Evolutionary conservation across 352 stramenopile species (phyloP).

Genomic region (Pelagophyceae sp.): DNA sequence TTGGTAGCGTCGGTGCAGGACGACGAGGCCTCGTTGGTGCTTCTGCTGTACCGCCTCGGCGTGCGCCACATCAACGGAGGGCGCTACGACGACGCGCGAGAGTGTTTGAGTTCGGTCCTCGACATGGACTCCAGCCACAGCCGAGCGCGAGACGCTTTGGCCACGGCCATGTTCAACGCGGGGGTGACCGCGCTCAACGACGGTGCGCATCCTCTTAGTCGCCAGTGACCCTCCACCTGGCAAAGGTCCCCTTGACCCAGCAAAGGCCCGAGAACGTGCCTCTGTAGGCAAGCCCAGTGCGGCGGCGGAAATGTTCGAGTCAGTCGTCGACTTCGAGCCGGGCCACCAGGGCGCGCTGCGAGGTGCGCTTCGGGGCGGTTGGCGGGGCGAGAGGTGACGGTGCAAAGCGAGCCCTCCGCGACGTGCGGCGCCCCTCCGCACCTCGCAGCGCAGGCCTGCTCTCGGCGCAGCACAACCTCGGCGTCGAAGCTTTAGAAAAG

Average conservation of each 20-base stretch:
- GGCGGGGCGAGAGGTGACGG: too few relatives aligned
- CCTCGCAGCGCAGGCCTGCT: too few relatives aligned
- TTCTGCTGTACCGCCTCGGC: neutral
- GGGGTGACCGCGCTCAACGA: neutral
- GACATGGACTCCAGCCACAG: neutral
- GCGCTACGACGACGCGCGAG: constrained; percentile 1
- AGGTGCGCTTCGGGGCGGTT: too few relatives aligned
- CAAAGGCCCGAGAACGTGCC: too few relatives aligned
- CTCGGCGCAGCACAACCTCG: neutral
- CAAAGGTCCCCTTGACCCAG: too few relatives aligned
- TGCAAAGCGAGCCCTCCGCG: too few relatives aligned
- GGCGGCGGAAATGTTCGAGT: neutral
- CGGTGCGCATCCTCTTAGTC: too few relatives aligned
- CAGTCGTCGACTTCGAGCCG: neutral
- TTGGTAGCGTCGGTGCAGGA: neutral
- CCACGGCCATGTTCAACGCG: neutral
- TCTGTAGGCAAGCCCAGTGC: neutral
- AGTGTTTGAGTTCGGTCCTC: neutral
- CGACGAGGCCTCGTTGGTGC: neutral
- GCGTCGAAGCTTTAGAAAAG: neutral
- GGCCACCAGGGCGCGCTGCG: neutral
- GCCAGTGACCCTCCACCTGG: too few relatives aligned
- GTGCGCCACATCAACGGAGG: neutral
- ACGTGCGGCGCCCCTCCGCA: too few relatives aligned
- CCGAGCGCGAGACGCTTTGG: neutral